These are phyloP conservation scores for Erythrobasidium hasegawianum DNA, from an alignment of 1,284 basidiomycete species.

Conservation along the genomic window DNA sequence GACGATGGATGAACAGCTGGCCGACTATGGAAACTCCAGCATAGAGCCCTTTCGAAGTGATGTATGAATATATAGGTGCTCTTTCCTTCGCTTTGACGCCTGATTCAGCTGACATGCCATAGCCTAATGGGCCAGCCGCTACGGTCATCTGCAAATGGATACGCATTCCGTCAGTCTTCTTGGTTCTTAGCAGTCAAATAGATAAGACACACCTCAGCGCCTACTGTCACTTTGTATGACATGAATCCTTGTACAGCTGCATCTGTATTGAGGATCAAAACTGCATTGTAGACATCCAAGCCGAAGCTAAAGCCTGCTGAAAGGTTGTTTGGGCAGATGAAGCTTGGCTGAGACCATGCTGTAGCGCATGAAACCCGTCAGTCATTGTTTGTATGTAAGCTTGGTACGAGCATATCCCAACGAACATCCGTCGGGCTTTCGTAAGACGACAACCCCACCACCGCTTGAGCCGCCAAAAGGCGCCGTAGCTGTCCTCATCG, in stretches of 20 bases:
- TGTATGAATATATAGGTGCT: constrained; percentile 16
- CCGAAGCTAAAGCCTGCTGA: background rate
- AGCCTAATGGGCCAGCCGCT: constrained; percentile 2
- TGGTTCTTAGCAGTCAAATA: no score
- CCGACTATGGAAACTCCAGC: no score
- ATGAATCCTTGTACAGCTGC: background rate
- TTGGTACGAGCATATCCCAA: background rate
- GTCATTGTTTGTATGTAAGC: no score
- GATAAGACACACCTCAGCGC: background rate
- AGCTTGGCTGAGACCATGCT: background rate
- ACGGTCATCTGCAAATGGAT: background rate
- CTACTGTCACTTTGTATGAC: background rate
- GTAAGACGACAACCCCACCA: no score
- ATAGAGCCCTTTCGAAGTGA: no score
- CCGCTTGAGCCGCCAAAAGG: background rate
- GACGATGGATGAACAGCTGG: no score
- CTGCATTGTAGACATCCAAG: background rate
- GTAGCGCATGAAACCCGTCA: no score
- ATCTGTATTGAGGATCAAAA: constrained; percentile 1
- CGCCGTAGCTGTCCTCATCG: background rate
- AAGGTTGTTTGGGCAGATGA: background rate
- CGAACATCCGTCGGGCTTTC: background rate
- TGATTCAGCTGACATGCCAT: background rate
- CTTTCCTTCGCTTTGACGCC: constrained; percentile 42
- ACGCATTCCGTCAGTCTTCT: background rate